Evolutionary conservation across 805 yeast species (phyloP).

Genomic region (Clavispora carvajalis): DNA sequence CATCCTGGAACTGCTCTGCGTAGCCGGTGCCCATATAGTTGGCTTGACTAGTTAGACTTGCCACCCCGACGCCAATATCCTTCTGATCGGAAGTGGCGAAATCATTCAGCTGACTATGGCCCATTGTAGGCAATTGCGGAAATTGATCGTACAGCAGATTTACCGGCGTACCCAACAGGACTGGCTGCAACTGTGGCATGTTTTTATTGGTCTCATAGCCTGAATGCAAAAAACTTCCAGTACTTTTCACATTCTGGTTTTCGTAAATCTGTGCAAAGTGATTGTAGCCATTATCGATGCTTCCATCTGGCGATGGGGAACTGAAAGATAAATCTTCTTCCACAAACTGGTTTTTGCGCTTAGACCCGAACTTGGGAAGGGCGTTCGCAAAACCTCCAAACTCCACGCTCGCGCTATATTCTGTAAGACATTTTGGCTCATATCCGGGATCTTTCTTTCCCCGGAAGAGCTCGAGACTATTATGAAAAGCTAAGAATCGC

Average conservation of each 20-base stretch:
- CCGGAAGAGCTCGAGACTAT: conserved; percentile 25
- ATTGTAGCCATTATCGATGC: neutral
- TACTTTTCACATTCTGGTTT: neutral
- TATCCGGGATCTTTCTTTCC: conserved; percentile 20
- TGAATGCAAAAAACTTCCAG: neutral
- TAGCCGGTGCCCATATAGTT: neutral
- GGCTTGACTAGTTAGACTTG: neutral
- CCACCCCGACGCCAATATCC: neutral
- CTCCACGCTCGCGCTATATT: conserved; percentile 33
- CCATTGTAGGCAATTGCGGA: neutral
- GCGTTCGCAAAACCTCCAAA: conserved; percentile 36
- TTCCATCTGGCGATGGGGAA: neutral
- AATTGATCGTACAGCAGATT: neutral
- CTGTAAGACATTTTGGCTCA: conserved; percentile 28
- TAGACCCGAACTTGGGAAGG: conserved; percentile 12
- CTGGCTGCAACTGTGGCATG: neutral
- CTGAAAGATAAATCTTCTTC: neutral
- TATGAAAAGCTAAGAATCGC: conserved; percentile 23
- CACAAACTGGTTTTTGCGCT: neutral
- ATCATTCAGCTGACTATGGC: neutral
- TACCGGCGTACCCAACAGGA: neutral
- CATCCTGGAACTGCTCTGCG: neutral
- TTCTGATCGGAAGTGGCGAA: neutral
- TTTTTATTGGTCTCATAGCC: neutral
- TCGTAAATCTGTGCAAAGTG: neutral